Conservation (phyloP, 2,329 filamentous ascomycete species). For the Ambrosiella beaveri region DNA sequence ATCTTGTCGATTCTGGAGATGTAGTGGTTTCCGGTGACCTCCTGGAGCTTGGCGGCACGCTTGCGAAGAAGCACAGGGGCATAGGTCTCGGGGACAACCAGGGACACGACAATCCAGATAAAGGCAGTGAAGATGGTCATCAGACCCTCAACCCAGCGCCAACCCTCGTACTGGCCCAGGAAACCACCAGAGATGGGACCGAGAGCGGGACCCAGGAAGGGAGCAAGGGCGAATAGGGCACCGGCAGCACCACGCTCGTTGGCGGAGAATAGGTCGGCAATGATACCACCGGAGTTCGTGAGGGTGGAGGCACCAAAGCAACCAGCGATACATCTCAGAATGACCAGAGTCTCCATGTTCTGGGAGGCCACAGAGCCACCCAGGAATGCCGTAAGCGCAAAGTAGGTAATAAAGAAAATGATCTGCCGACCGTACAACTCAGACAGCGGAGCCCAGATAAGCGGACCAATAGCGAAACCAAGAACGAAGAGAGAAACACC, state of each 20-base stretch:
- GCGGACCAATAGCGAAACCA: slow-evolving; percentile 42
- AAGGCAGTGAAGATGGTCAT: slow-evolving; percentile 43
- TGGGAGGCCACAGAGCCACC: slow-evolving; percentile 38
- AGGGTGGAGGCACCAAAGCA: slow-evolving; percentile 44
- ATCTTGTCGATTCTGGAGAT: slow-evolving; percentile 30
- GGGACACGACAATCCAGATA: slow-evolving; percentile 35
- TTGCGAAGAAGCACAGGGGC: slow-evolving; percentile 37
- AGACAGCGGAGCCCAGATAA: slow-evolving; percentile 49
- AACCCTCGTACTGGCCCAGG: slow-evolving; percentile 39
- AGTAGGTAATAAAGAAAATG: slow-evolving; percentile 42
- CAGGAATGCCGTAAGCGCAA: slow-evolving; percentile 42
- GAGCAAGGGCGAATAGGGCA: slow-evolving; percentile 42
- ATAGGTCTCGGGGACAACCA: slow-evolving; percentile 43
- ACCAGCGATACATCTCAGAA: slow-evolving; percentile 53
- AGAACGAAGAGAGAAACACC: slow-evolving; percentile 48
- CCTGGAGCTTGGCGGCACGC: slow-evolving; percentile 32
- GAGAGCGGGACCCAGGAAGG: slow-evolving; percentile 44
- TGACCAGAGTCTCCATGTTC: slow-evolving; percentile 41
- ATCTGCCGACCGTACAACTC: slow-evolving; percentile 45
- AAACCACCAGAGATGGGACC: slow-evolving; percentile 47
- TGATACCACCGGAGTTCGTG: slow-evolving; percentile 44
- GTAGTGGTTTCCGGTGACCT: slow-evolving; percentile 37
- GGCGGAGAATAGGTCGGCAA: slow-evolving; percentile 45
- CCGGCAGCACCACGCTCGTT: slow-evolving; percentile 39
- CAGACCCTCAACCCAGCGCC: slow-evolving; percentile 48